A percentile compares a stretch with the other conserved stretches of the same genome.
Conservation (phyloP, 2,329 filamentous ascomycete genomes). For the Colletotrichum sp. region DNA sequence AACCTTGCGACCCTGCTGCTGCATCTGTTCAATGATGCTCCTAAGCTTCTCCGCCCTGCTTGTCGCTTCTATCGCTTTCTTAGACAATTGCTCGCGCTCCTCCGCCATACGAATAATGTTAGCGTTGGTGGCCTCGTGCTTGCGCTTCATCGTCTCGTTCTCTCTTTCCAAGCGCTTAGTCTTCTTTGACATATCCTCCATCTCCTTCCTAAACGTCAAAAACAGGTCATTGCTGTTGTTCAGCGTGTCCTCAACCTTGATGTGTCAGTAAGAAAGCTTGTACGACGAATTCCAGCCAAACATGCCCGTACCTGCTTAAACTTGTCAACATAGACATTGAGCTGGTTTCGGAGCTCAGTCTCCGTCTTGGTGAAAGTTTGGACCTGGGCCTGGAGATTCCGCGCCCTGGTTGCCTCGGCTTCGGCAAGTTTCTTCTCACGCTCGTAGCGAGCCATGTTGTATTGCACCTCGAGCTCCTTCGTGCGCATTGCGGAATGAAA, state of each 20-base stretch:
- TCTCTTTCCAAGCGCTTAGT: constrained; percentile 97
- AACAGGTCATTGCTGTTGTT: constrained; percentile 99
- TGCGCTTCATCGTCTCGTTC: constrained; percentile 87
- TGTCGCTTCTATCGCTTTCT: constrained; percentile 52
- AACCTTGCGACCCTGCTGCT: constrained; percentile 85
- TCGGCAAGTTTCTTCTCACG: constrained; percentile 90
- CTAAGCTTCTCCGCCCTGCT: constrained; percentile 93
- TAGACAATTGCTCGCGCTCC: constrained; percentile 83
- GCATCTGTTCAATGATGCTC: constrained; percentile 95
- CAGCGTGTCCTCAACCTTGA: constrained; percentile 93
- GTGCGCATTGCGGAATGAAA: constrained; percentile 91
- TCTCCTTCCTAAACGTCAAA: constrained; percentile 95
- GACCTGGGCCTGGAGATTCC: constrained; percentile 88
- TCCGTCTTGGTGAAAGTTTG: constrained; percentile 97
- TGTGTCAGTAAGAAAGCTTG: constrained; percentile 26
- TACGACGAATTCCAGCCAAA: background rate
- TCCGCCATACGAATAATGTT: constrained; percentile 98
- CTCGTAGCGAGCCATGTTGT: constrained; percentile 86
- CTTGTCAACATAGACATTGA: constrained; percentile 99
- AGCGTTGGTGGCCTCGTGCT: constrained; percentile 90
- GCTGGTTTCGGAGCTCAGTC: constrained; percentile 88
- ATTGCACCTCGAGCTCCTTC: constrained; percentile 95
- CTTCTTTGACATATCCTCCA: constrained; percentile 99
- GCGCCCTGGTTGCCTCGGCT: constrained; percentile 77
- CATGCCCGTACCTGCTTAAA: constrained; percentile 87